phyloP scores from a whole-genome alignment of 805 yeast genomes.

The Spathaspora gorwiae region DNA sequence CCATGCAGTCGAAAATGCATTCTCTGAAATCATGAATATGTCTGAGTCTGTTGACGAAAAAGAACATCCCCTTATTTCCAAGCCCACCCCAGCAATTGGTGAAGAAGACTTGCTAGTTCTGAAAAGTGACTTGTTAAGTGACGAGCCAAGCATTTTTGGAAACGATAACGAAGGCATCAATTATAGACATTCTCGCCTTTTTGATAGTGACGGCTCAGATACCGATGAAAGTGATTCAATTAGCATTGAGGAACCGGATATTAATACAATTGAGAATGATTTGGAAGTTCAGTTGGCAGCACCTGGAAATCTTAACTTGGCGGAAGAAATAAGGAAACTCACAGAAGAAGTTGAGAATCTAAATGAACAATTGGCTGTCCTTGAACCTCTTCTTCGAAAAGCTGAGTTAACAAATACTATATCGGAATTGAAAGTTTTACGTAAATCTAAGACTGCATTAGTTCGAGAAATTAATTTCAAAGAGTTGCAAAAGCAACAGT shows the following conservation, averaged over 20 bases:
- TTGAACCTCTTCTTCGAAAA: slow-evolving; percentile 66
- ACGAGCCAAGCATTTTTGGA: slow-evolving; percentile 30
- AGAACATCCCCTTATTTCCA: neutral
- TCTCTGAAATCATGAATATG: slow-evolving; percentile 50
- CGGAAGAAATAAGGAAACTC: slow-evolving; percentile 63
- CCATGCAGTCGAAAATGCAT: slow-evolving; percentile 64
- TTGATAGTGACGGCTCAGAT: slow-evolving; percentile 34
- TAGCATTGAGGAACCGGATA: neutral
- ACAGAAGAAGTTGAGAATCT: slow-evolving; percentile 54
- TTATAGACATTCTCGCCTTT: slow-evolving; percentile 22
- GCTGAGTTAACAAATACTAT: slow-evolving; percentile 81
- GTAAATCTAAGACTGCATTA: slow-evolving; percentile 62
- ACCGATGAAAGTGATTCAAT: slow-evolving; percentile 5
- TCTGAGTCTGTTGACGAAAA: slow-evolving; percentile 6
- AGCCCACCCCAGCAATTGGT: no score
- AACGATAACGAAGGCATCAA: slow-evolving; percentile 9
- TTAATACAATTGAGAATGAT: neutral
- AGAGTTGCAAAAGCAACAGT: slow-evolving; percentile 74
- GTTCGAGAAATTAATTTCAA: slow-evolving; percentile 69
- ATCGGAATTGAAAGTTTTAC: slow-evolving; percentile 62
- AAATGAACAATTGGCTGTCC: slow-evolving; percentile 56
- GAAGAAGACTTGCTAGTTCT: neutral
- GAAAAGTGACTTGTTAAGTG: slow-evolving; percentile 8
- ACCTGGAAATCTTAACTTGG: slow-evolving; percentile 62
- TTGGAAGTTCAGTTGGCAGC: slow-evolving; percentile 42